Percentiles rank a stretch among this genome's conserved stretches.
Conservation (phyloP, 2,329 filamentous ascomycete genomes). For the Curvularia verruculosa region DNA sequence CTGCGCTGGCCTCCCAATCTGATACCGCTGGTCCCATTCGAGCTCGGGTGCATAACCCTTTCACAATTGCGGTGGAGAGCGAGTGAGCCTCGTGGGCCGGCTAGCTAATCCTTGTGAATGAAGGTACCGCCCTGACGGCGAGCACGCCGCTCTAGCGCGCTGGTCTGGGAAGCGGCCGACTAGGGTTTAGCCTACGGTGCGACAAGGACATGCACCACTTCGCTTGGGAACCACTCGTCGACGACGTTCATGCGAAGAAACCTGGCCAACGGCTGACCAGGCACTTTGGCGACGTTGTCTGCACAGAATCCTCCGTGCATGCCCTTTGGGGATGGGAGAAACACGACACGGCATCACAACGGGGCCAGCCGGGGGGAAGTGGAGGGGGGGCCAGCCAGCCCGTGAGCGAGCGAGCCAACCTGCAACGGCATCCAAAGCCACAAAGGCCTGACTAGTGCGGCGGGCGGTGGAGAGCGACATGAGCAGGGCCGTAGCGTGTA, state of each 20-base stretch:
- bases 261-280: constrained; percentile 18
- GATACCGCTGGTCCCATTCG: constrained; percentile 36
- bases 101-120: constrained; percentile 36
- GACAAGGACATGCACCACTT: constrained; percentile 29
- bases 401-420: background rate
- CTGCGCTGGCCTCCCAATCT: constrained; percentile 33
- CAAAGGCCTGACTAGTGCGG: constrained; percentile 9
- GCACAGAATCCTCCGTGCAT: constrained; percentile 18
- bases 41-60: constrained; percentile 42
- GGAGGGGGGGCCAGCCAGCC: background rate
- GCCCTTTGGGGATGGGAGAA: background rate
- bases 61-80: constrained; percentile 44
- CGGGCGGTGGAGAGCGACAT: constrained; percentile 35
- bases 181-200: constrained; percentile 30
- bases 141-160: constrained; percentile 37
- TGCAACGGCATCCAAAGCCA: constrained; percentile 16
- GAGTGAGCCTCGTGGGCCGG: constrained; percentile 43
- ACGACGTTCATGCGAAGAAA: constrained; percentile 19
- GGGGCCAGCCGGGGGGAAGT: background rate
- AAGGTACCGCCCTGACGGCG: constrained; percentile 40
- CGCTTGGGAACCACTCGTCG: constrained; percentile 20
- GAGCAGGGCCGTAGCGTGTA: constrained; percentile 25
- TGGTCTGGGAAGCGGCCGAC: constrained; percentile 32
- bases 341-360: background rate
- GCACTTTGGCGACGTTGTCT: constrained; percentile 22